Conservation (phyloP, 2,329 filamentous ascomycete species). For the Chrysoporthe austroafricana region DNA sequence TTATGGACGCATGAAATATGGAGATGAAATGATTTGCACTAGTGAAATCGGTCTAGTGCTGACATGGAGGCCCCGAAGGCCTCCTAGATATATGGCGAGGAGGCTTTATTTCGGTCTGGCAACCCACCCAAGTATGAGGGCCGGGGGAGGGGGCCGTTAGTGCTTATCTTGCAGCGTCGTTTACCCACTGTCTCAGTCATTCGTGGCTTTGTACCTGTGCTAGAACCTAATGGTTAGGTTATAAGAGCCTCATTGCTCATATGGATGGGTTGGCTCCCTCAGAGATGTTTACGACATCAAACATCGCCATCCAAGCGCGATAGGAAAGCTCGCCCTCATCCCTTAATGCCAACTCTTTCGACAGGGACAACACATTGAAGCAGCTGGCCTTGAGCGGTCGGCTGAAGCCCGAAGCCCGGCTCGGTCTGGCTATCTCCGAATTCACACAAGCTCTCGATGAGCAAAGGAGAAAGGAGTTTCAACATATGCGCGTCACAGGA, state of each 20-base stretch:
- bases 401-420: constrained; percentile 15
- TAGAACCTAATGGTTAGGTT: neutral
- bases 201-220: neutral
- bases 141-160: neutral
- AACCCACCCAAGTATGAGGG: no score
- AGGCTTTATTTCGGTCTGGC: no score
- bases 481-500: neutral
- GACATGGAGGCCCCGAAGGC: no score
- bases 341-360: neutral
- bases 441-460: constrained; percentile 8
- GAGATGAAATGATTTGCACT: no score
- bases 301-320: neutral
- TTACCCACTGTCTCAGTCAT: neutral
- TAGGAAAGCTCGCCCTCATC: no score
- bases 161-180: neutral
- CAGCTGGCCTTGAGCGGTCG: constrained; percentile 7
- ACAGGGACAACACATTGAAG: neutral
- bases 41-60: no score
- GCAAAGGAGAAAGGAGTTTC: neutral
- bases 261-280: neutral
- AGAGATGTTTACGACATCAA: neutral
- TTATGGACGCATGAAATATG: no score
- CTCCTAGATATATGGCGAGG: no score
- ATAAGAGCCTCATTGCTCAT: neutral
- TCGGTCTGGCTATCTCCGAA: constrained; percentile 7